A percentile compares a stretch with the other conserved stretches of the same genome.
Conservation (phyloP, 1,139 yeast genomes). For the Insectozyma bohioensis region DNA sequence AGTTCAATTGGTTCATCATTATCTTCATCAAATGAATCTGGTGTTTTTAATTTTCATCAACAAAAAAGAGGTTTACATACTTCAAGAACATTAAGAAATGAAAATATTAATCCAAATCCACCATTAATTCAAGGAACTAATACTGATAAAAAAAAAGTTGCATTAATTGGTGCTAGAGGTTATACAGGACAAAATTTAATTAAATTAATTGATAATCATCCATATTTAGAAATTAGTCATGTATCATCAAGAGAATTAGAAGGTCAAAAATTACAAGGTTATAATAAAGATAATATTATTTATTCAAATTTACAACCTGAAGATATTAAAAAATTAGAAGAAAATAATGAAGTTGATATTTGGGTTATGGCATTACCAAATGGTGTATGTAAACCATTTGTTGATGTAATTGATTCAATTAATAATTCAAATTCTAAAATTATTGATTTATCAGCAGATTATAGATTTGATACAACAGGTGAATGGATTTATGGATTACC, state of each 20-base stretch:
- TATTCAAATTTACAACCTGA: constrained; percentile 87
- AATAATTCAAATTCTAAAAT: constrained; percentile 65
- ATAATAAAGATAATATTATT: constrained; percentile 73
- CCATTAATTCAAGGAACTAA: constrained; percentile 65
- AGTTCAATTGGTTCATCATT: constrained; percentile 36
- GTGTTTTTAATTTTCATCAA: constrained; percentile 36
- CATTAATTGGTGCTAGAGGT: constrained; percentile 97
- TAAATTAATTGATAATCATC: constrained; percentile 81
- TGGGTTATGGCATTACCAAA: constrained; percentile 99
- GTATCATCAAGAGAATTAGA: constrained; percentile 94
- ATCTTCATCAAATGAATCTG: constrained; percentile 44
- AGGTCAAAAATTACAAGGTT: constrained; percentile 85
- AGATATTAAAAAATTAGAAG: constrained; percentile 78
- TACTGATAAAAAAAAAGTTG: constrained; percentile 66
- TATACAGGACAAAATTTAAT: constrained; percentile 94
- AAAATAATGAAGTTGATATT: constrained; percentile 76
- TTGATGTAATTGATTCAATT: constrained; percentile 82
- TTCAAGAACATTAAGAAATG: constrained; percentile 21
- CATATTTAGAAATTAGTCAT: constrained; percentile 81
- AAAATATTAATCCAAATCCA: constrained; percentile 66
- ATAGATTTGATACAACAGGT: constrained; percentile 83
- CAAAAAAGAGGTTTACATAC: constrained; percentile 44
- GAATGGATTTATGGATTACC: constrained; percentile 96
- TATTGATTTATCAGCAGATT: constrained; percentile 92
- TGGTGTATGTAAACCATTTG: constrained; percentile 97